Evolutionary conservation across 352 stramenopile species (phyloP), one percentile per base, ranked within the genome.

Genomic region (Blastocystis sp.): DNA sequence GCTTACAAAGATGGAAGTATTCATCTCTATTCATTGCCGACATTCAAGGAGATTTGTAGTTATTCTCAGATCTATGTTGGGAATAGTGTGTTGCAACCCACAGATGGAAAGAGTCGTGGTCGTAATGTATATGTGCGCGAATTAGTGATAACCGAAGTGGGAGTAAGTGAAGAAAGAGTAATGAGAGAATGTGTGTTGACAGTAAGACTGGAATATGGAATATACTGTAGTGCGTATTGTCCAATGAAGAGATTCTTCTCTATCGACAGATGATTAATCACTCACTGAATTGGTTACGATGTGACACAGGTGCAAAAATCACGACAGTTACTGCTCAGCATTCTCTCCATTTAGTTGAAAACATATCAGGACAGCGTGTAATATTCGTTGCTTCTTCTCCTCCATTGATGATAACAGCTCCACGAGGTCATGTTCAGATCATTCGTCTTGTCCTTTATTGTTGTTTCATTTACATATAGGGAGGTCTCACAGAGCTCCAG

Each of bases 1-100:
- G 53, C 42, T 24, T 84, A 68, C 53, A 54, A 42, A 1, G 53
- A 84, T 44, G 73, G 66, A 48, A 54, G 24, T 53, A 53, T 78
- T 48, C 33, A 7, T n/a, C 19, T 42, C 44, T 58, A 59, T 24
- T 59, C 37, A 11, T 53, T 42, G 6, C 66, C 66, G 15, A 37
- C 35, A 22, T 56, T 78, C 19, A 66, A n/a, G 15, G 42, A 53
- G 5, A 30, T 84, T n/a, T 84, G 35, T 44, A 40, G n/a, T 33
- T 68, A 68, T 44, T n/a, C 73, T 1, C 73, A 84, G 53, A 30
- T 84, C 7, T 64, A 84, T 44, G 19, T 84, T n/a, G 73, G 53
- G 15, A 84, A 84, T 35, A 44, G 53, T 30, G 48, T 84, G 3
- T 27, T 84, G 24, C 48, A 84, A 9, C 73, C 73, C 7, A 30